Evolutionary conservation across 2,329 filamentous ascomycete species (phyloP).

Genomic region (Ophiosphaerella herpotricha): DNA sequence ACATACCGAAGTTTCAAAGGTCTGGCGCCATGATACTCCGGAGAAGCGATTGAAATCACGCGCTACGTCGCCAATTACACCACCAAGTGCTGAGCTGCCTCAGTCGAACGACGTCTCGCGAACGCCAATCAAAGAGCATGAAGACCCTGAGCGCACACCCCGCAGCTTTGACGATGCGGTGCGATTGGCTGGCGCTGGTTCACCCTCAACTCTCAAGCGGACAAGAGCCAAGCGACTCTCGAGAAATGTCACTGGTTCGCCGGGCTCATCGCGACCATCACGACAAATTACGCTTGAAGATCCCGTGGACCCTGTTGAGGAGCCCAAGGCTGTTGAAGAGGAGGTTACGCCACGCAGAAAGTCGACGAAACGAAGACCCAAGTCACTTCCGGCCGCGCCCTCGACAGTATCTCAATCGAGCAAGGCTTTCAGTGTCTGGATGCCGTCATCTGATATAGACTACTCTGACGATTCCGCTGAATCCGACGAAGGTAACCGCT

Average conservation of each 20-base stretch:
- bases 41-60: constrained; percentile 33
- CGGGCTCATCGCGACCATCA: constrained; percentile 34
- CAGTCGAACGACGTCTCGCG: constrained; percentile 20
- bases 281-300: constrained; percentile 44
- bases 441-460: constrained; percentile 49
- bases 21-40: constrained; percentile 49
- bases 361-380: constrained; percentile 36
- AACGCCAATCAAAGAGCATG: constrained; percentile 14
- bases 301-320: constrained; percentile 24
- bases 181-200: constrained; percentile 34
- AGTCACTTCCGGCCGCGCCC: constrained; percentile 27
- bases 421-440: constrained; percentile 56
- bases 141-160: constrained; percentile 38
- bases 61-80: constrained; percentile 41
- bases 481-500: constrained; percentile 36
- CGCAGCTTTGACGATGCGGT: constrained; percentile 45
- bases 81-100: constrained; percentile 44
- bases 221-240: constrained; percentile 47
- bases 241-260: constrained; percentile 33
- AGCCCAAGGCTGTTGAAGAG: constrained; percentile 15
- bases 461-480: constrained; percentile 43
- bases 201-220: constrained; percentile 41
- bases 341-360: constrained; percentile 33
- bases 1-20: constrained; percentile 52
- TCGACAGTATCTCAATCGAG: constrained; percentile 30